A percentile compares a stretch with the other conserved stretches of the same genome.
Evolutionary conservation across 495 filamentous ascomycete species (phyloP).

Genomic region (Trichoderma virens): DNA sequence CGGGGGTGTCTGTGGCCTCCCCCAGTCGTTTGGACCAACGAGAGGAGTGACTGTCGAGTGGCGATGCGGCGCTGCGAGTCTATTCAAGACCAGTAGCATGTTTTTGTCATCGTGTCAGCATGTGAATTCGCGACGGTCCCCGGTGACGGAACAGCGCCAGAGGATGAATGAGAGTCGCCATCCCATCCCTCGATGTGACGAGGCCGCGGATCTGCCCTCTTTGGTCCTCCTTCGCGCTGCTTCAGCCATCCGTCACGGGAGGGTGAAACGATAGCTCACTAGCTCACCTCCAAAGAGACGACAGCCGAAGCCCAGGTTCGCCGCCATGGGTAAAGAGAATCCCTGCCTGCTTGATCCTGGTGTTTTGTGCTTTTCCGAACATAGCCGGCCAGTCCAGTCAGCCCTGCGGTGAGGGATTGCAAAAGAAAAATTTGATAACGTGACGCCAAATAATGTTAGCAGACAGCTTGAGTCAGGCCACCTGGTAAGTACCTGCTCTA

Average conservation of each 20-base stretch:
- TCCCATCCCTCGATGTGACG: background rate
- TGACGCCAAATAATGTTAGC: background rate
- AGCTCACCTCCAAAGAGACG: background rate
- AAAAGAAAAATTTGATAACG: background rate
- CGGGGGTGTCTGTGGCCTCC: background rate
- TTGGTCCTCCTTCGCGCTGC: background rate
- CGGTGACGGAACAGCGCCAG: background rate
- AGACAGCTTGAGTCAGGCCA: background rate
- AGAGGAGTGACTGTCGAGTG: background rate
- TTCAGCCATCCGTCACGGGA: background rate
- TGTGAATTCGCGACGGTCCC: background rate
- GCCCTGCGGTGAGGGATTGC: background rate
- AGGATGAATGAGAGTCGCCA: background rate
- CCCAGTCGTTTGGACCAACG: background rate
- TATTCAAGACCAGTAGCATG: background rate
- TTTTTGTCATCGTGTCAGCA: background rate
- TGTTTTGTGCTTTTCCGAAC: background rate
- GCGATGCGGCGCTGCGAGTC: background rate
- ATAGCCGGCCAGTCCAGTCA: constrained; percentile 2
- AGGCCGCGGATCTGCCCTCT: background rate
- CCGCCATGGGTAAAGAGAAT: background rate
- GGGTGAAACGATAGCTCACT: constrained; percentile 1
- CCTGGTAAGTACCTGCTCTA: background rate
- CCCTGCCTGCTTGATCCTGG: background rate
- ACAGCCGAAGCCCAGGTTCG: background rate